Conservation (phyloP, 257 asterid species). For the Hygrophila difformis region DNA sequence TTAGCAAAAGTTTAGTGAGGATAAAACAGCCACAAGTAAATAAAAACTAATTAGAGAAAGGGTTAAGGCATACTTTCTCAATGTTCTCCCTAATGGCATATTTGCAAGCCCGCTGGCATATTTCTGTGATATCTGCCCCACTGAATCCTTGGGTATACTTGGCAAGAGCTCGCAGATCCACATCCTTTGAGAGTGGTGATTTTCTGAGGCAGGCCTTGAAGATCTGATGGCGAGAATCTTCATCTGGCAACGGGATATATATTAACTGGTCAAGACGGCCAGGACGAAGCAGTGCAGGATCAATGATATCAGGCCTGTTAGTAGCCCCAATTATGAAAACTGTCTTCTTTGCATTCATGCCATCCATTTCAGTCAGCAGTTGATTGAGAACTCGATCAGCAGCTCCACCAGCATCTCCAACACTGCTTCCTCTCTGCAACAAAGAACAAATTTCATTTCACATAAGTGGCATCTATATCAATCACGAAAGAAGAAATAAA, state of each 20-base stretch:
- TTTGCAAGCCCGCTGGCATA: slow-evolving; percentile 88
- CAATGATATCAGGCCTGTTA: slow-evolving; percentile 80
- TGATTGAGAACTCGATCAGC: slow-evolving; percentile 90
- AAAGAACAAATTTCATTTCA: neutral
- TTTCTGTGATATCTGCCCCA: slow-evolving; percentile 88
- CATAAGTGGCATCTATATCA: neutral
- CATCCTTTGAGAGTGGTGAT: slow-evolving; percentile 72
- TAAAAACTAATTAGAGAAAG: neutral
- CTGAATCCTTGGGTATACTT: slow-evolving; percentile 86
- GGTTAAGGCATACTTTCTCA: slow-evolving; percentile 43
- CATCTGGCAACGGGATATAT: slow-evolving; percentile 85
- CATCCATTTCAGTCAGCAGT: slow-evolving; percentile 89
- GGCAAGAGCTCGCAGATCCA: slow-evolving; percentile 73
- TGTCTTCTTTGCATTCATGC: slow-evolving; percentile 86
- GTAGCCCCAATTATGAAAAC: slow-evolving; percentile 90
- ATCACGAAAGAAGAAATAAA: neutral
- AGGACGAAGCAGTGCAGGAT: slow-evolving; percentile 88
- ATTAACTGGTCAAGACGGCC: slow-evolving; percentile 89
- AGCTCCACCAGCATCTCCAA: slow-evolving; percentile 90
- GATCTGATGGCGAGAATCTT: slow-evolving; percentile 71
- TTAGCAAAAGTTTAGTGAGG: too few species aligned
- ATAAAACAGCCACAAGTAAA: neutral
- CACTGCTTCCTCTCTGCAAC: slow-evolving; percentile 72
- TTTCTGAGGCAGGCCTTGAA: slow-evolving; percentile 83
- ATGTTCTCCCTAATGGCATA: slow-evolving; percentile 89